Evolutionary conservation across 352 stramenopile genomes (phyloP).

Genomic region (Globisporangium emineosum): DNA sequence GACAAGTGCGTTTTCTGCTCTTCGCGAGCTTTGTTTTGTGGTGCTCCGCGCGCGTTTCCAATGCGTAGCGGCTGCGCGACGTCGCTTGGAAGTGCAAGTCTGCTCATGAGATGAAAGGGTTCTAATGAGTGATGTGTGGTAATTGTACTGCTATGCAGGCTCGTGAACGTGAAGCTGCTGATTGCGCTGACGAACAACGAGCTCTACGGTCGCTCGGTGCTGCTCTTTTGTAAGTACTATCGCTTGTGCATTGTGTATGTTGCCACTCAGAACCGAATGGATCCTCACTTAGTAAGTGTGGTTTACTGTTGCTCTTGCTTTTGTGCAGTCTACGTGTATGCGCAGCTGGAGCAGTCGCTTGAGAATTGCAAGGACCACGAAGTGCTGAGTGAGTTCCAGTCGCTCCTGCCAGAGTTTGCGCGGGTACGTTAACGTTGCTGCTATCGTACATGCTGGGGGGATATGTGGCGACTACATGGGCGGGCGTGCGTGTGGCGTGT

Average conservation of each 20-base stretch:
- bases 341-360: conserved; percentile 55
- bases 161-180: conserved; percentile 69
- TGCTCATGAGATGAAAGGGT: not conserved
- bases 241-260: not conserved
- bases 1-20: conserved; percentile 37
- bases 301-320: not conserved
- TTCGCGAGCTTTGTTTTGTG: not conserved
- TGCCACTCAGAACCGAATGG: not conserved
- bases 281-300: not conserved
- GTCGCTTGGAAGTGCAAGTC: not conserved
- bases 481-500: not conserved
- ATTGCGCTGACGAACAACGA: conserved; percentile 60
- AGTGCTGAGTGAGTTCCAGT: conserved; percentile 36
- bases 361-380: conserved; percentile 41
- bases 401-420: conserved; percentile 37
- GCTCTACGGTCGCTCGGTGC: conserved; percentile 58
- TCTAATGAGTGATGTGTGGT: not conserved
- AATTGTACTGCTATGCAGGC: conserved; percentile 20
- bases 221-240: conserved; percentile 65
- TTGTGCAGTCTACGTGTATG: conserved; percentile 61
- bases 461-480: not conserved
- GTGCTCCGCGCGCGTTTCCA: not conserved
- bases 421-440: conserved; percentile 26
- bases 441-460: not conserved
- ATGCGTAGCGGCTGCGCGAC: not conserved